Evolutionary conservation across 371 early-diverging fungal species (phyloP), one percentile per base, ranked within the genome.

Genomic region (Actinomucor elegans): DNA sequence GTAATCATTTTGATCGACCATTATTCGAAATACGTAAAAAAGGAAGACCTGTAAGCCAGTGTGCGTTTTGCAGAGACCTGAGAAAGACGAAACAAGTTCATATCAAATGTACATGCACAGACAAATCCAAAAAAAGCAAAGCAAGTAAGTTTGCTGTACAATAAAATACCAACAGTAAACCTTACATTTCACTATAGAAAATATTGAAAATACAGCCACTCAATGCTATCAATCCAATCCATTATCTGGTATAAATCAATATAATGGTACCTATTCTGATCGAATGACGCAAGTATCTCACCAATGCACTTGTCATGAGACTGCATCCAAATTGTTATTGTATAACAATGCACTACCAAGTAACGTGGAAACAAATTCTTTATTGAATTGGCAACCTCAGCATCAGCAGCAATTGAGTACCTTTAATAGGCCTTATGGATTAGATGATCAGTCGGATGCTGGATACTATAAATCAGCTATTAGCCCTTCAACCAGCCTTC

Each of bases 31-130:
- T 89, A 36, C 69, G 81, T 38, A 77, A 76, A 64, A 87, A 86
- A 64, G 89, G 89, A 28, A 75, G 89, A 20, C 89, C 89, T 5
- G 71, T 81, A 15, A 82, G 85, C 17, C 89, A 89, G 62, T 89
- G 89, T 58, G 51, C 67, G 27, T 77, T 77, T 66, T 89, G 89
- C 60, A 79, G 83, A 36, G 81, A 85, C 44, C 69, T 84, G 35
- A 76, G 88, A 49, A 83, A 80, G 57, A 78, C 80, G 8, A 75
- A 78, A 42, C 86, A 86, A 61, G 72, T 82, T n/a, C 84, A 84
- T 60, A 77, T 82, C 11, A 83, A 83, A 59, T 89, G 89, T 46
- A 66, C 73, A 17, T 89, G 87, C 59, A 61, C 68, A 31, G 76
- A 84, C 15, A 56, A 61, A 26, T 28, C 17, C 5, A 54, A 60